Base-by-base conservation (phyloP, 768 basidiomycete species). In the Scleroderma citrinum region DNA sequence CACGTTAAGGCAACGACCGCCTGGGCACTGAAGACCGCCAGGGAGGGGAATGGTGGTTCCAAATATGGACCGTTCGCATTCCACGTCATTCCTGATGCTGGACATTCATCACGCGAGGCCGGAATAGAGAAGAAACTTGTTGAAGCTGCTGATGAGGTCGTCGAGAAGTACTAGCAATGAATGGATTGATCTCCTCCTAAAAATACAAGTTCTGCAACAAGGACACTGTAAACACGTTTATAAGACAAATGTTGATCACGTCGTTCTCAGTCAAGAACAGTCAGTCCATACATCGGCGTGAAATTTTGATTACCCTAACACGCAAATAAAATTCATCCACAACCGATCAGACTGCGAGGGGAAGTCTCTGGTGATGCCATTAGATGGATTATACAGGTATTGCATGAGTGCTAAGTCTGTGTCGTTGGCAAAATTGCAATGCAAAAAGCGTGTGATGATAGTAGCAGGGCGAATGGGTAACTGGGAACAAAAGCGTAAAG, bases 41-140 rank as follows among this genome's bases (percentile, higher is more conserved):
- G 87, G 80, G 90, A 90, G 1, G 87, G 92, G 59, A 67, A 81
- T 19, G 31, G n/a, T n/a, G n/a, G 41, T 12, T 5, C 3, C 17
- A 55, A 49, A 2, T 37, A 29, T 2, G 48, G 12, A 20, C 37
- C 42, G 4, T 57, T 65, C 53, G 56, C 41, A 42, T 65, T 94
- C 5, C 73, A 81, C 51, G 77, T 92, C 44, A 84, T 92, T 12
- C 82, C 87, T 14, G 87, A 90, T 64, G 92, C 92, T 3, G 92
- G 92, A 0, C 93, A 96, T 64, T 90, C 87, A 26, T 76, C 87
- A 12, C 78, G 83, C 38, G 93, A 95, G 67, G 60, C 70, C 1
- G 85, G 83, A 3, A 94, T 71, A 10, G 70, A 80, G 23, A 81
- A 81, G 63, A 65, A 85, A 47, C 72, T 95, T 35, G 77, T 89